phyloP scores from a whole-genome alignment of 1,284 basidiomycete species.

The Coniophora puteana region DNA sequence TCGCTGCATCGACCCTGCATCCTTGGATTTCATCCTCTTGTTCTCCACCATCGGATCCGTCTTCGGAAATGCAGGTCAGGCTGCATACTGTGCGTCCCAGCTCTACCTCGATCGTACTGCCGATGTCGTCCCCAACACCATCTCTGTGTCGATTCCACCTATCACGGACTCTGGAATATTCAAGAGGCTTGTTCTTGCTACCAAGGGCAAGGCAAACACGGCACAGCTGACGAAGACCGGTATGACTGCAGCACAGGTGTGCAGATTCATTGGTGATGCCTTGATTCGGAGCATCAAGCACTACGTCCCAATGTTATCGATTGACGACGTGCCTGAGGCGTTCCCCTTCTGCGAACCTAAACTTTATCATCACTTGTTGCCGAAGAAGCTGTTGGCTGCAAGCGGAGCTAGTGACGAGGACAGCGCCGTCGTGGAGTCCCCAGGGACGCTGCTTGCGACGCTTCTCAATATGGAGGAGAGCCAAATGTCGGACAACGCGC shows the following conservation, averaged over 20 bases:
- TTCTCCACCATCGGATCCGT: slow-evolving; percentile 30
- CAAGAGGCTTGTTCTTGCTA: slow-evolving; percentile 23
- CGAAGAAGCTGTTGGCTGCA: slow-evolving; percentile 17
- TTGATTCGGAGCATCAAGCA: slow-evolving; percentile 24
- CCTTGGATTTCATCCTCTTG: slow-evolving; percentile 27
- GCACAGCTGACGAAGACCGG: slow-evolving; percentile 25
- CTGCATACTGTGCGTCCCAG: slow-evolving; percentile 27
- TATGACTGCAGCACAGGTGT: slow-evolving; percentile 28
- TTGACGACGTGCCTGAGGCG: slow-evolving; percentile 19
- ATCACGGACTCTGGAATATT: slow-evolving; percentile 30
- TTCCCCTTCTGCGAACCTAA: slow-evolving; percentile 22
- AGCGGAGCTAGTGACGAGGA: slow-evolving; percentile 11
- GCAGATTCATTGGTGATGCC: slow-evolving; percentile 27
- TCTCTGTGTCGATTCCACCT: slow-evolving; percentile 30
- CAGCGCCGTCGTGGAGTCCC: slow-evolving; percentile 14
- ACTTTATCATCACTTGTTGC: slow-evolving; percentile 21
- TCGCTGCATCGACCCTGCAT: slow-evolving; percentile 17
- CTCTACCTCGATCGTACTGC: slow-evolving; percentile 27
- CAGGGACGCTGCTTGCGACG: slow-evolving; percentile 20
- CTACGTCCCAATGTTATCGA: slow-evolving; percentile 26
- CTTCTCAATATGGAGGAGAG: slow-evolving; percentile 21
- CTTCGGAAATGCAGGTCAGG: slow-evolving; percentile 31
- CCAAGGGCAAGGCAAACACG: slow-evolving; percentile 25
- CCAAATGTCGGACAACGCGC: slow-evolving; percentile 22
- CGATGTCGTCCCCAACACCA: slow-evolving; percentile 23